Evolutionary conservation across 257 asterid species (phyloP), one percentile per base, ranked within the genome.

Genomic region (Solanum sejunctum): DNA sequence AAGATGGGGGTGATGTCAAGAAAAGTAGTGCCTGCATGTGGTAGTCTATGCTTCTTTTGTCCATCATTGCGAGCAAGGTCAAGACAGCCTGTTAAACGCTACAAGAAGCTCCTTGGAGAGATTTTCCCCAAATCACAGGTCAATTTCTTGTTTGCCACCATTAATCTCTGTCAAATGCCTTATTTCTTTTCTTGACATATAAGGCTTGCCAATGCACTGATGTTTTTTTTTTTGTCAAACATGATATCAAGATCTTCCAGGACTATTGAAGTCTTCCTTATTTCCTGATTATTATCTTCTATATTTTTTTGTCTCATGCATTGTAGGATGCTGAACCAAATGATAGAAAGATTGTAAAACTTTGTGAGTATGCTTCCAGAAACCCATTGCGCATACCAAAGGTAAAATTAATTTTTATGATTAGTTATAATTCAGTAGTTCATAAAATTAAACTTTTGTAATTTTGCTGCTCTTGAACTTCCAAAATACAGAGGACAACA

Each of bases 1-100:
- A 85, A 73, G 54, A 90, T 90, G 93, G 93, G 93, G 86, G 89
- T 89, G 71, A 89, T 90, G 93, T 90, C 93, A 78, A 87, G 93
- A 85, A 88, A 88, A 85, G 93, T 90, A 77, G 84, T 90, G 47
- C 93, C 93, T 13, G 93, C 90, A 61, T 90, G 92, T 61, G 93
- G 91, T 49, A 89, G 86, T 49, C 86, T 90, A 16, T 90, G 93
- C 64, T 89, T 90, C 85, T 89, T 89, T 81, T 90, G 93, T 84
- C 93, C 93, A 12, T 88, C 93, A 70, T 8, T 90, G 89, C 85
- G 93, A 51, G 91, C 93, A 77, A 84, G 93, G 83, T 90, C 93
- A 15, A 90, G 93, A 58, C 93, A 90, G 85, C 93, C 93, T 4
- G 93, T 90, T 58, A 90, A 90, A 61, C 89, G 93, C 49, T 90